phyloP scores from a whole-genome alignment of 805 yeast species.

The Komagataella populi region DNA sequence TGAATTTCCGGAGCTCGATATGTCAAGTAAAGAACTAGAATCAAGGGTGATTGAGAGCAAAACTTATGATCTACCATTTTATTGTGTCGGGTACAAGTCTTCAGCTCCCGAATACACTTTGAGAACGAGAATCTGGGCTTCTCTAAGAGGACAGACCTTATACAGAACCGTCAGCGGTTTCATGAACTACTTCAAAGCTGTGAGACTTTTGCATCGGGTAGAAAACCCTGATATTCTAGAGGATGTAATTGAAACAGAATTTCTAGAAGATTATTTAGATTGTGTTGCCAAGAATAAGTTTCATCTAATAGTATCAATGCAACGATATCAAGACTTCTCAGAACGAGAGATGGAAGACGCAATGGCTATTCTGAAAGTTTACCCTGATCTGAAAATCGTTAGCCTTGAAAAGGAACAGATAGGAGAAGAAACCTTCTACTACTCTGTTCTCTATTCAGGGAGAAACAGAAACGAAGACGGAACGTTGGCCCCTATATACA shows the following conservation, averaged over 20 bases:
- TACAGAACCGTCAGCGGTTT: slow-evolving; percentile 79
- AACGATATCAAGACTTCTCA: slow-evolving; percentile 55
- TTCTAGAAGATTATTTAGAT: slow-evolving; percentile 50
- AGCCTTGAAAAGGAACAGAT: slow-evolving; percentile 35
- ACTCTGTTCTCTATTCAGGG: slow-evolving; percentile 60
- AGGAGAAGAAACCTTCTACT: slow-evolving; percentile 24
- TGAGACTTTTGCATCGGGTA: slow-evolving; percentile 50
- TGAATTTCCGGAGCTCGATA: background rate
- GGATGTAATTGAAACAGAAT: slow-evolving; percentile 27
- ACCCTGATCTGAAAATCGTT: slow-evolving; percentile 50
- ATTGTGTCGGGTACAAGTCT: slow-evolving; percentile 60
- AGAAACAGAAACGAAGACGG: slow-evolving; percentile 39
- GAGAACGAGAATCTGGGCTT: slow-evolving; percentile 81
- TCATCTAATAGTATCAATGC: slow-evolving; percentile 77
- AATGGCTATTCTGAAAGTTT: slow-evolving; percentile 52
- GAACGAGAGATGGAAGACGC: slow-evolving; percentile 57
- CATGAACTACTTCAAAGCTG: slow-evolving; percentile 63
- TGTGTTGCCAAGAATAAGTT: slow-evolving; percentile 72
- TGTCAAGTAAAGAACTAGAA: slow-evolving; percentile 12
- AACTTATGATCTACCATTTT: slow-evolving; percentile 53
- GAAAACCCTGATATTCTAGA: slow-evolving; percentile 45
- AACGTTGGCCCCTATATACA: slow-evolving; percentile 28
- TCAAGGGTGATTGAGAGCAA: slow-evolving; percentile 25
- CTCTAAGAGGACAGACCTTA: slow-evolving; percentile 70
- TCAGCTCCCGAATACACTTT: slow-evolving; percentile 49